phyloP scores from a whole-genome alignment of 1,284 basidiomycete genomes.

The Calocybe gambosa region DNA sequence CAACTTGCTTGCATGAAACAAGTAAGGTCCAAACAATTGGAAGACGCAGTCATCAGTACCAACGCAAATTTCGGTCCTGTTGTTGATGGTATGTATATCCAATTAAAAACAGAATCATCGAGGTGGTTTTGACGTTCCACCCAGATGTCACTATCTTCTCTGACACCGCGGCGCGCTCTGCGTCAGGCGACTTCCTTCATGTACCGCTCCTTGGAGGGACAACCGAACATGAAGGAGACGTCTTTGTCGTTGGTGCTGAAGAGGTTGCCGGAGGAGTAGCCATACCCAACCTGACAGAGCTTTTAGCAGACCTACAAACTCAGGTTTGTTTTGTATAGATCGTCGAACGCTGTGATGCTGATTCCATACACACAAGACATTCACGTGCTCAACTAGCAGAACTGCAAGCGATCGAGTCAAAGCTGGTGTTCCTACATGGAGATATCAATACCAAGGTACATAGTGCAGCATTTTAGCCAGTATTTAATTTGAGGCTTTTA shows the following conservation, averaged over 20 bases:
- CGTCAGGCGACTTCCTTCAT: slow-evolving; percentile 23
- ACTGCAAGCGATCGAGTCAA: slow-evolving; percentile 19
- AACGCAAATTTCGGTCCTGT: slow-evolving; percentile 19
- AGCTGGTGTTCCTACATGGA: slow-evolving; percentile 25
- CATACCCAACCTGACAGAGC: slow-evolving; percentile 20
- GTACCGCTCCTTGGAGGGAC: slow-evolving; percentile 24
- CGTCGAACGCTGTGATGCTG: neutral
- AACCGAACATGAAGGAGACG: slow-evolving; percentile 18
- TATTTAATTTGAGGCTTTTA: neutral
- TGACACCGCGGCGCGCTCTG: slow-evolving; percentile 16
- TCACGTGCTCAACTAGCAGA: slow-evolving; percentile 22
- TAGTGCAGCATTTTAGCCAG: neutral
- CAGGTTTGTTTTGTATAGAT: slow-evolving; percentile 12
- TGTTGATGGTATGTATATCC: slow-evolving; percentile 19
- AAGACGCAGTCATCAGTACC: slow-evolving; percentile 22
- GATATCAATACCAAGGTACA: slow-evolving; percentile 30
- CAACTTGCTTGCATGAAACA: slow-evolving; percentile 28
- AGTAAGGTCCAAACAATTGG: slow-evolving; percentile 21
- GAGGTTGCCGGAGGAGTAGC: slow-evolving; percentile 17
- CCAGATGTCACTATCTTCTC: slow-evolving; percentile 25
- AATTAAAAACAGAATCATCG: no score
- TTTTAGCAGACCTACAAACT: slow-evolving; percentile 21
- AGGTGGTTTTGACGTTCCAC: neutral
- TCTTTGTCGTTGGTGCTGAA: slow-evolving; percentile 11
- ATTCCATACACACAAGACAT: slow-evolving; percentile 12